Evolutionary conservation across 352 stramenopile genomes (phyloP).

Genomic region (Phytophthora agathidicida): DNA sequence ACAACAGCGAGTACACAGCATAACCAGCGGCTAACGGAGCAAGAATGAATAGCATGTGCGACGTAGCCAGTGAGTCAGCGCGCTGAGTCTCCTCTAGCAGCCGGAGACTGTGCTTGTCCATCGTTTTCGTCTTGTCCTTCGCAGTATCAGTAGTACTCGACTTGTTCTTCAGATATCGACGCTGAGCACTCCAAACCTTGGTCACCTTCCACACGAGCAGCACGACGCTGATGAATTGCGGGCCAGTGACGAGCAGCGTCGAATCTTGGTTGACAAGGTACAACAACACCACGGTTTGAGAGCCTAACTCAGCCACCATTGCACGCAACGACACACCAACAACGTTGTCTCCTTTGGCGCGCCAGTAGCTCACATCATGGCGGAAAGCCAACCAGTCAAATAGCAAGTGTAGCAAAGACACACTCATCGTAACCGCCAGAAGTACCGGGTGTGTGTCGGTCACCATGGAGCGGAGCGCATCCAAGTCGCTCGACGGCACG

Average conservation of each 20-base stretch:
- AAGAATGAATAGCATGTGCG: conserved; percentile 81
- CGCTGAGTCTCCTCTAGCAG: conserved; percentile 51
- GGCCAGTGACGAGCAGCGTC: conserved; percentile 92
- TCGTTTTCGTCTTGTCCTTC: conserved; percentile 39
- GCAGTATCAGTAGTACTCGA: conserved; percentile 18
- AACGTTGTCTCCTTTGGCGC: conserved; percentile 90
- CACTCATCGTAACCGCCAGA: conserved; percentile 94
- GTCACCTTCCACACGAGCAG: conserved; percentile 92
- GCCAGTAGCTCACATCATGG: conserved; percentile 98
- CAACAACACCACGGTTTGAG: conserved; percentile 93
- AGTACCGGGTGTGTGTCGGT: conserved; percentile 96
- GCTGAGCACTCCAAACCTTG: conserved; percentile 58
- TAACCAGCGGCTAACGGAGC: conserved; percentile 80
- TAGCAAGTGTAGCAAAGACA: conserved; percentile 96
- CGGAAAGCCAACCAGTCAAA: conserved; percentile 99
- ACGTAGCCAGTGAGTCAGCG: conserved; percentile 86
- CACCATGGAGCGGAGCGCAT: conserved; percentile 91
- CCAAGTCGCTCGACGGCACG: conserved; percentile 74
- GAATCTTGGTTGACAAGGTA: conserved; percentile 96
- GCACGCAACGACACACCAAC: conserved; percentile 93
- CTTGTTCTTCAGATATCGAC: conserved; percentile 10
- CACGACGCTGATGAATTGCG: conserved; percentile 63
- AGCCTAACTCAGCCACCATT: conserved; percentile 94
- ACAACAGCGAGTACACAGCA: conserved; percentile 81
- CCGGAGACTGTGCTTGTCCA: conserved; percentile 31